Base-by-base conservation (phyloP, 352 stramenopile genomes). In the Phytophthora aleatoria region DNA sequence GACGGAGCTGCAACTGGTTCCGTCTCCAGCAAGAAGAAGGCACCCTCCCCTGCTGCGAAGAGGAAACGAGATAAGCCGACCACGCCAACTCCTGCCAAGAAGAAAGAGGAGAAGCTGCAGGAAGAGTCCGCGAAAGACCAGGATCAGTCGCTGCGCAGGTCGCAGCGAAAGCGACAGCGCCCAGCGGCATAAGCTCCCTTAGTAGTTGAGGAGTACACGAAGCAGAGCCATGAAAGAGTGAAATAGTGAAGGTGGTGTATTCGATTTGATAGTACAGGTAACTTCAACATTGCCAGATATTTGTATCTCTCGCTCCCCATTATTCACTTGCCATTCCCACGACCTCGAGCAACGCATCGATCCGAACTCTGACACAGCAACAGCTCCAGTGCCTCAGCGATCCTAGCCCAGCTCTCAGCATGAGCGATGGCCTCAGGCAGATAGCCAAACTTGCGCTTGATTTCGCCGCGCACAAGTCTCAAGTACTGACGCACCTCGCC, bases 401-500 rank as follows among this genome's bases (percentile, higher is more conserved):
- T 87, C 31, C 70, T 68, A 15, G 72, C 42, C 83, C 83, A 94
- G 59, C 63, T 79, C 24, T 89, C 73, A 13, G 76, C 68, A 57
- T 91, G 80, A 1, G 81, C 70, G 52, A 94, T 91, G 12, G 83
- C 72, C n/a, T 92, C 83, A 6, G 83, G 85, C n/a, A 92, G 58
- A 59, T 92, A 90, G 11, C 83, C 83, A 48, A 92, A 94, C 52
- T 92, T 91, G 47, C 79, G 79, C 60, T 88, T 87, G 67, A 90
- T 90, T 64, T 92, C 83, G n/a, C 63, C 57, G 8, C 83, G 79
- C 50, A 91, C 81, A 41, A 90, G 62, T 27, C 82, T 76, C 60
- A 92, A 58, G 38, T 90, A 91, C 57, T 91, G 81, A 24, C 78
- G 81, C 39, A 92, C 73, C 50, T 92, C 81, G 3, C 68, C 72